Evolutionary conservation across 257 asterid genomes (phyloP), one percentile per base, ranked within the genome.

Genomic region (Cruciata laevipes): DNA sequence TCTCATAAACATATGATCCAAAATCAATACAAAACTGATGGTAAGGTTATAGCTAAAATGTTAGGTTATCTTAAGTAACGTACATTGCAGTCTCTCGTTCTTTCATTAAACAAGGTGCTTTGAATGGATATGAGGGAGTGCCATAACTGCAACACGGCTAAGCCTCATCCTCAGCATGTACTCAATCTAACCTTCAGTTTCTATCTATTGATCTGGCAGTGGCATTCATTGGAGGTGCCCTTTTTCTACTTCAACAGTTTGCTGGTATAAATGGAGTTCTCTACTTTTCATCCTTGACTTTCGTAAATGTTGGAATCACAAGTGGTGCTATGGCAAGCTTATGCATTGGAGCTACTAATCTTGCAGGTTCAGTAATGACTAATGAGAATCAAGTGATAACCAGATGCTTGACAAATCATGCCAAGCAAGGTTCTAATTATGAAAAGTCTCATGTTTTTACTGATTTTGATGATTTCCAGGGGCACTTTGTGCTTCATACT

Each of bases 211-310:
- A 71, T 47, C 62, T 86, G 71, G 82, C 89, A 90, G 96, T 83
- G 80, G 96, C 97, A 40, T 71, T 80, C 62, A 80, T 83, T 69
- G 97, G 97, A 78, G 97, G 96, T 65, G 63, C 88, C 62, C 95
- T 90, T 66, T 90, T 88, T 67, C 78, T 85, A 38, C 84, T 90
- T 71, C 97, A 88, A 74, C 97, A 90, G 66, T 82, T 90, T 68
- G 86, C 97, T 57, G 96, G 95, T 35, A 81, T 90, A 82, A 90
- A 90, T 74, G 97, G 93, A 68, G 91, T 90, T 79, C 90, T 90
- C 56, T 90, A 86, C 74, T 90, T 86, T 69, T 90, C 96, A 63
- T 90, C 97, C 66, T 77, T 90, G 81, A 90, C 97, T 52, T 90
- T 90, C 69, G 80, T 40, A 74, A 88, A 86, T 67, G 95, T 85